phyloP scores from a whole-genome alignment of 2,329 filamentous ascomycete species.

The Hypoxylon sp. region DNA sequence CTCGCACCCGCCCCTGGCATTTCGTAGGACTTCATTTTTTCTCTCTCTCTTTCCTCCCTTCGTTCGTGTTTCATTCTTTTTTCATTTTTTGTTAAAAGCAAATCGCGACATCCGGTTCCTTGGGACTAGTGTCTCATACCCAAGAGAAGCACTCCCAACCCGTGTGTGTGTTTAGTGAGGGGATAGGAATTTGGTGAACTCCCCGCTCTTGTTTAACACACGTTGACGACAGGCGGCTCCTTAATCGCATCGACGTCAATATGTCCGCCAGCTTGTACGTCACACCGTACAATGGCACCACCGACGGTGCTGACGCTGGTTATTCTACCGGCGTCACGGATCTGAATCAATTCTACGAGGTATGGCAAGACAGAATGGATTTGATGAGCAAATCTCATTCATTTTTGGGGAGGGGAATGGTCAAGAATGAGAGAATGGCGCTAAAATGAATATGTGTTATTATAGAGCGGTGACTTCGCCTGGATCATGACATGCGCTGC shows the following conservation, averaged over 20 bases:
- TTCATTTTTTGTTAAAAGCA: constrained; percentile 26
- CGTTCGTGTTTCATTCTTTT: constrained; percentile 27
- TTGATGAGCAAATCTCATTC: background rate
- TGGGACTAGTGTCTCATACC: constrained; percentile 36
- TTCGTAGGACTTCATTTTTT: constrained; percentile 20
- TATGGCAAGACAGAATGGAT: constrained; percentile 57
- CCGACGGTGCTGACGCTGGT: constrained; percentile 65
- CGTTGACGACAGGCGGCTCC: constrained; percentile 6
- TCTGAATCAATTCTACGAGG: constrained; percentile 88
- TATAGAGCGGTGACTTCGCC: constrained; percentile 82
- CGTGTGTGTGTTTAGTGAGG: constrained; percentile 22
- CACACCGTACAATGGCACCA: constrained; percentile 66
- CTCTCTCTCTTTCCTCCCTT: constrained; percentile 29
- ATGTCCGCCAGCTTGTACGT: constrained; percentile 53
- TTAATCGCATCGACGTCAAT: constrained; percentile 35
- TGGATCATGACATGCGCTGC: constrained; percentile 85
- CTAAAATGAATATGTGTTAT: constrained; percentile 35
- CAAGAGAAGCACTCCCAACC: constrained; percentile 20
- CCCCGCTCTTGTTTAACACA: constrained; percentile 7
- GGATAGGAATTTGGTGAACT: constrained; percentile 14
- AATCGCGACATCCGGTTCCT: constrained; percentile 25
- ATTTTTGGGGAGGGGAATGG: background rate
- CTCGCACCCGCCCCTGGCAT: constrained; percentile 38
- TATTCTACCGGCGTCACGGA: constrained; percentile 71
- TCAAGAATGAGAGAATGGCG: constrained; percentile 16